These are phyloP conservation scores for Aspergillus sp. DNA, from an alignment of 2,329 filamentous ascomycete species.

Conservation along the genomic window DNA sequence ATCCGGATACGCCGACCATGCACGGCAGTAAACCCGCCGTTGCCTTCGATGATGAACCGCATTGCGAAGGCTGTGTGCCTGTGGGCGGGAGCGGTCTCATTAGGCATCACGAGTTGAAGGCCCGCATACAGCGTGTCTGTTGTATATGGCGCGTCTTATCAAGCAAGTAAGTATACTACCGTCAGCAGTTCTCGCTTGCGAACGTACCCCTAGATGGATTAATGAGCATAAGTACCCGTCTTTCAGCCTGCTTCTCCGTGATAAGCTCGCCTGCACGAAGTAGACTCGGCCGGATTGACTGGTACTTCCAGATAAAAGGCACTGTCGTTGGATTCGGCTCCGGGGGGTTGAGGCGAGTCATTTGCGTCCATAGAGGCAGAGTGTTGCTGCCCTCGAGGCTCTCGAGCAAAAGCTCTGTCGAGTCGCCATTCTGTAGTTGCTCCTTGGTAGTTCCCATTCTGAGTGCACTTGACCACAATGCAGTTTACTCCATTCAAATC, in stretches of 20 bases:
- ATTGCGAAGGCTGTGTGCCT: slow-evolving; percentile 57
- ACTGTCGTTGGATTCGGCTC: slow-evolving; percentile 45
- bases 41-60: slow-evolving; percentile 59
- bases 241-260: slow-evolving; percentile 38
- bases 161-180: too few relatives aligned
- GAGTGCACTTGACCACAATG: too few relatives aligned
- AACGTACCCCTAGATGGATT: slow-evolving; percentile 35
- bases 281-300: slow-evolving; percentile 34
- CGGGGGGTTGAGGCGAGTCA: slow-evolving; percentile 49
- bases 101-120: slow-evolving; percentile 57
- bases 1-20: slow-evolving; percentile 55
- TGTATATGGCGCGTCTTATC: slow-evolving; percentile 51
- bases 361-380: slow-evolving; percentile 51
- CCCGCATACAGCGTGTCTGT: slow-evolving; percentile 60
- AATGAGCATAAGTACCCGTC: slow-evolving; percentile 43
- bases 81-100: slow-evolving; percentile 57
- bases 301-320: slow-evolving; percentile 41
- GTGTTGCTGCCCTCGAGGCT: slow-evolving; percentile 25
- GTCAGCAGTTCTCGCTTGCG: too few relatives aligned
- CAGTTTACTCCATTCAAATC: too few relatives aligned
- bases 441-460: too few relatives aligned
- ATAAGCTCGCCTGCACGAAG: slow-evolving; percentile 38
- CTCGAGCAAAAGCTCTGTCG: slow-evolving; percentile 16
- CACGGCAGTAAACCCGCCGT: slow-evolving; percentile 56
- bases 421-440: too few relatives aligned